These are phyloP conservation scores for Prunus mume DNA, from an alignment of 306 rosid species.

Conservation along the genomic window DNA sequence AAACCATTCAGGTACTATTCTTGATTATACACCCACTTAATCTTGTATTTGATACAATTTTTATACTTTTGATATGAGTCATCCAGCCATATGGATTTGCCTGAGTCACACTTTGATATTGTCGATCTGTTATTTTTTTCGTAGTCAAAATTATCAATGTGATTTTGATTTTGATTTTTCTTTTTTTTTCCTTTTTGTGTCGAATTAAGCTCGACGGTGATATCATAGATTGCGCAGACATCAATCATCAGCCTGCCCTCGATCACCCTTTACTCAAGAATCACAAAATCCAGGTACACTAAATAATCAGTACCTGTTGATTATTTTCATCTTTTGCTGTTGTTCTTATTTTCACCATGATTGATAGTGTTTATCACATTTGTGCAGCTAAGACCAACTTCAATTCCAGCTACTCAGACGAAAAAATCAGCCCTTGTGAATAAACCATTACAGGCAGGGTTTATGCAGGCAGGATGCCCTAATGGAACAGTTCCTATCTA, in stretches of 20 bases:
- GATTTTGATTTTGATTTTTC: too few species aligned
- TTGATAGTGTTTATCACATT: not conserved
- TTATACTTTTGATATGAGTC: too few species aligned
- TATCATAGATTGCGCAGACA: conserved; percentile 9
- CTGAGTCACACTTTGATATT: too few species aligned
- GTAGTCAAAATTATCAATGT: too few species aligned
- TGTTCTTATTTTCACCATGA: too few species aligned
- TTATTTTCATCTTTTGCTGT: not conserved
- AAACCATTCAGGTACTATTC: too few species aligned
- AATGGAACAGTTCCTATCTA: conserved; percentile 22
- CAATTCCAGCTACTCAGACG: not conserved
- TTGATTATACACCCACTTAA: too few species aligned
- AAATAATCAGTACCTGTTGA: not conserved
- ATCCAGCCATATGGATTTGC: too few species aligned
- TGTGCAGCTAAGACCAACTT: conserved; percentile 8
- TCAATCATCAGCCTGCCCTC: conserved; percentile 7
- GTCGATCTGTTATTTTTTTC: too few species aligned
- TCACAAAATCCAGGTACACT: conserved; percentile 18
- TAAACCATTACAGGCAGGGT: not conserved
- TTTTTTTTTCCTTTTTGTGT: not conserved
- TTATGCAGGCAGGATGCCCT: conserved; percentile 2
- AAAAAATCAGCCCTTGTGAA: not conserved
- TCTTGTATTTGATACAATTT: too few species aligned
- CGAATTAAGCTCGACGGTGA: not conserved
- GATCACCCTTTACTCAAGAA: conserved; percentile 12